Evolutionary conservation across 148 eudicot genomes (phyloP), one percentile per base, ranked within the genome.

Genomic region (Pharnaceum exiguum): DNA sequence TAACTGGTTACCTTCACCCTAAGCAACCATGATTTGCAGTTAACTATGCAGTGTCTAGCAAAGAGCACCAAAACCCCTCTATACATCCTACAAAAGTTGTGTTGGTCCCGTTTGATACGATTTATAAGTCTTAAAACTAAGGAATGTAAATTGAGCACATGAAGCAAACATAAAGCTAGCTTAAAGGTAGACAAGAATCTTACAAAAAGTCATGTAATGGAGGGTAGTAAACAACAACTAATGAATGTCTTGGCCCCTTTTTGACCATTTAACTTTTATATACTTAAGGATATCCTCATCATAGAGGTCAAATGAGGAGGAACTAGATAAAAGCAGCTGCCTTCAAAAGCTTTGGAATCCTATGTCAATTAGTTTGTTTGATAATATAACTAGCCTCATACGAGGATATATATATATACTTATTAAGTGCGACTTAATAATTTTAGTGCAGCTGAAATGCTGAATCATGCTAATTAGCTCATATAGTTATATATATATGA

Each of bases 201-300:
- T 67, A 67, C 65, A 58, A 67, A 67, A 67, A 67, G 71, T 54
- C 65, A 44, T 59, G 59, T 59, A 67, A 59, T 59, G 71, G 71
- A 67, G 65, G 52, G 51, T 67, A 59, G 71, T 43, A 67, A n/a
- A 65, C 46, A 57, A 57, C 64, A 49, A 51, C 71, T 67, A 67
- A 51, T 67, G 51, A 67, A 40, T 66, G 64, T 29, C 57, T 47
- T 59, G 43, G 35, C 12, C 43, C 46, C 24, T 43, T 59, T 55
- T 49, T 57, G 57, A 57, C 48, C 57, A 55, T 46, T 16, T 66
- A 48, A 42, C 46, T 66, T n/a, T n/a, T 57, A 48, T 12, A 39
- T 66, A 19, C 25, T 66, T 59, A 49, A 42, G 25, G 22, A 36
- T 51, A 15, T 57, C 57, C 40, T 18, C n/a, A 48, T n/a, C n/a